Percentiles rank a stretch among this genome's conserved stretches.
Evolutionary conservation across 805 yeast genomes (phyloP).

Genomic region (Nakazawaea sp.): DNA sequence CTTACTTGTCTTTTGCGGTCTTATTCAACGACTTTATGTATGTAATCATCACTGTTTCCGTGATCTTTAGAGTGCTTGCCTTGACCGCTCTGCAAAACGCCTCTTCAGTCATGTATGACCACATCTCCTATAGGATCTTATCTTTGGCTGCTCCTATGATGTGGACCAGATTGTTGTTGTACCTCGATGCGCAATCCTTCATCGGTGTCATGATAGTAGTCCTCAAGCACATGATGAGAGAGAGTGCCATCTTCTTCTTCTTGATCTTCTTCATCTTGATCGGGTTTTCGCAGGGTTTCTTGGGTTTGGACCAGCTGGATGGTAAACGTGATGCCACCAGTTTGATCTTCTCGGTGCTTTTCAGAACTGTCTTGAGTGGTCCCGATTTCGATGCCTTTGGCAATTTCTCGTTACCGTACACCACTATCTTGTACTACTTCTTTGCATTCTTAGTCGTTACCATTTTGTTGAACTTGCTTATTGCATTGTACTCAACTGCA

Average conservation of each 20-base stretch:
- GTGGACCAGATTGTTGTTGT: conserved; percentile 75
- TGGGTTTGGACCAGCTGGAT: conserved; percentile 84
- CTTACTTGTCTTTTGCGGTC: conserved; percentile 72
- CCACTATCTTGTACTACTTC: conserved; percentile 67
- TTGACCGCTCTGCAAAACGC: conserved; percentile 20
- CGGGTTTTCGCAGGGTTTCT: conserved; percentile 82
- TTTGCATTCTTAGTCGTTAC: conserved; percentile 73
- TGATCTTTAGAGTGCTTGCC: conserved; percentile 46
- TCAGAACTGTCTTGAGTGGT: conserved; percentile 68
- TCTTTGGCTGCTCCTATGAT: conserved; percentile 82
- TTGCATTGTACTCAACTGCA: conserved; percentile 82
- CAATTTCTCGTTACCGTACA: conserved; percentile 78
- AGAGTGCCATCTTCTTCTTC: conserved; percentile 76
- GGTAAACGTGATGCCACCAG: conserved; percentile 73
- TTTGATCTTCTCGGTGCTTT: conserved; percentile 54
- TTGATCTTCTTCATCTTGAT: conserved; percentile 60
- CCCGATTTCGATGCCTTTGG: conserved; percentile 67
- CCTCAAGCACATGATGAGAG: conserved; percentile 79
- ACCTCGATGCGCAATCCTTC: conserved; percentile 71
- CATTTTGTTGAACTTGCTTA: conserved; percentile 71
- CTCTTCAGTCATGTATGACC: conserved; percentile 33
- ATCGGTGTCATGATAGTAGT: conserved; percentile 89
- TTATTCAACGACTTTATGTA: conserved; percentile 72
- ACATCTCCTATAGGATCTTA: conserved; percentile 58
- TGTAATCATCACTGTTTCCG: conserved; percentile 41